Conservation (phyloP, 2,329 filamentous ascomycete genomes). For the Tolypocladium ovalisporum region DNA sequence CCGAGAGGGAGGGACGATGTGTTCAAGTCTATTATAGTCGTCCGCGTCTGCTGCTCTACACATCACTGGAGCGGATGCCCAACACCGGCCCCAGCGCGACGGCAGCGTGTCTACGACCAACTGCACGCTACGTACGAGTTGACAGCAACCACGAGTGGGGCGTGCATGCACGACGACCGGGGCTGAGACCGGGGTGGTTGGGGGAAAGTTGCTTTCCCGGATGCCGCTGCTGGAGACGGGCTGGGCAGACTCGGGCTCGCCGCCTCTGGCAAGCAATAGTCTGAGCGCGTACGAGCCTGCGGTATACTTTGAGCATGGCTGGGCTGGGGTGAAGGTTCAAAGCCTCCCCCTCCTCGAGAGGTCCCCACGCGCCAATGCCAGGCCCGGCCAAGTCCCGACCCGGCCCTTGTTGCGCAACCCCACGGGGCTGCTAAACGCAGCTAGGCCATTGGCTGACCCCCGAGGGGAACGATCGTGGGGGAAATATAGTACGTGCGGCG, state of each 20-base stretch:
- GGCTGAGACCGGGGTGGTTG: background rate
- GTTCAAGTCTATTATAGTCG: background rate
- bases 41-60: background rate
- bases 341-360: background rate
- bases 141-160: background rate
- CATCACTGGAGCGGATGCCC: background rate
- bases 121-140: background rate
- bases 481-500: background rate
- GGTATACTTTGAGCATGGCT: background rate
- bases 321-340: background rate
- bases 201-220: background rate
- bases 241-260: background rate
- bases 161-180: background rate
- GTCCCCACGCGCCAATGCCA: background rate
- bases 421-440: background rate
- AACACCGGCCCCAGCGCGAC: background rate
- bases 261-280: background rate
- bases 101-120: background rate
- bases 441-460: background rate
- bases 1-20: too few relatives aligned
- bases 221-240: background rate
- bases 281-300: background rate
- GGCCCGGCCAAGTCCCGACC: background rate
- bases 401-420: background rate
- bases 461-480: background rate